phyloP scores from a whole-genome alignment of 768 basidiomycete genomes.

The Pilatotrama ljubarskyi region DNA sequence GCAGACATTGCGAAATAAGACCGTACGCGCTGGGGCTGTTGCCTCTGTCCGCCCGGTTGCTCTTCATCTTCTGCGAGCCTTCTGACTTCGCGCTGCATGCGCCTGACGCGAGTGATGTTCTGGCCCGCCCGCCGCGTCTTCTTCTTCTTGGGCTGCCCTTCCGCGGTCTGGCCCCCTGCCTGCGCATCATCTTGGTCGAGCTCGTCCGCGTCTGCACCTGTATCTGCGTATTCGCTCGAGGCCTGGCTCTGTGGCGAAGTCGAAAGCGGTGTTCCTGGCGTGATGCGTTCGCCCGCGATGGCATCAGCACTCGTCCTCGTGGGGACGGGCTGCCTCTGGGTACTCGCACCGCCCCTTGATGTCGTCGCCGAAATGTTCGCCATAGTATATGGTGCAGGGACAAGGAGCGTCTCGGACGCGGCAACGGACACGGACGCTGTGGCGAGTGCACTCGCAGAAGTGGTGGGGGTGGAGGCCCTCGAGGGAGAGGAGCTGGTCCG shows the following conservation, averaged over 20 bases:
- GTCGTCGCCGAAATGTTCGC: slow-evolving; percentile 12
- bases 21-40: slow-evolving; percentile 18
- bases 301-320: slow-evolving; percentile 16
- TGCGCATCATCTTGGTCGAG: slow-evolving; percentile 13
- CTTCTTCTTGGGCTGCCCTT: slow-evolving; percentile 20
- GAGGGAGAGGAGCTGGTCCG: slow-evolving; percentile 14
- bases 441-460: slow-evolving; percentile 4
- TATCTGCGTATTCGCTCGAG: slow-evolving; percentile 7
- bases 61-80: slow-evolving; percentile 19
- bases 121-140: slow-evolving; percentile 21
- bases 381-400: slow-evolving; percentile 4
- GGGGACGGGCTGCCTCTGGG: slow-evolving; percentile 12
- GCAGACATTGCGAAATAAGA: neutral
- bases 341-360: slow-evolving; percentile 10
- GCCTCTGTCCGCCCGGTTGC: slow-evolving; percentile 3
- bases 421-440: slow-evolving; percentile 1
- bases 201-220: slow-evolving; percentile 14
- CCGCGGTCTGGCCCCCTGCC: slow-evolving; percentile 6
- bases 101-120: slow-evolving; percentile 17
- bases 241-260: slow-evolving; percentile 11
- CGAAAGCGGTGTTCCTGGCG: slow-evolving; percentile 14
- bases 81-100: slow-evolving; percentile 22
- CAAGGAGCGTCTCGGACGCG: neutral
- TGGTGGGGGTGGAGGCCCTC: slow-evolving; percentile 18
- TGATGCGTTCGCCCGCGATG: slow-evolving; percentile 17